Evolutionary conservation across 768 basidiomycete species (phyloP).

Genomic region (Tricholoma flavovirens): DNA sequence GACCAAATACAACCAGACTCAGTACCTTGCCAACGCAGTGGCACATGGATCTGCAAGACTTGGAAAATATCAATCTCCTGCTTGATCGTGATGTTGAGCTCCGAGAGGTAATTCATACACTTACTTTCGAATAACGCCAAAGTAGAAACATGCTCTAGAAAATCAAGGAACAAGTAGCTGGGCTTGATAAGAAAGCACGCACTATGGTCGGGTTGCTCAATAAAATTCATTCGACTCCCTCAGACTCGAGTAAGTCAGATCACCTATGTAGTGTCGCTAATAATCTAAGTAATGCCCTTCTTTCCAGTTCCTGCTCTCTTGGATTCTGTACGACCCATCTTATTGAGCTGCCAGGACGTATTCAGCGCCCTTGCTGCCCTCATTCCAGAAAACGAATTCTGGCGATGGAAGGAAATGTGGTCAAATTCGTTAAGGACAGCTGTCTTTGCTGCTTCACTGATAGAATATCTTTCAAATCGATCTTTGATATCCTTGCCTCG

Average conservation of each 20-base stretch:
- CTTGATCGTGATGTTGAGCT: constrained; percentile 61
- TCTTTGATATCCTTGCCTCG: constrained; percentile 52
- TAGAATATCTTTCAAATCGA: constrained; percentile 57
- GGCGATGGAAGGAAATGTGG: constrained; percentile 87
- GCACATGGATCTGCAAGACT: constrained; percentile 51
- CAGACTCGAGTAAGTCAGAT: constrained; percentile 42
- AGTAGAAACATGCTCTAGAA: constrained; percentile 39
- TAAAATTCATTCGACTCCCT: constrained; percentile 72
- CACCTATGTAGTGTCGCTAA: not conserved
- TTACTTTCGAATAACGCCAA: not conserved
- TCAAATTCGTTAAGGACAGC: constrained; percentile 59
- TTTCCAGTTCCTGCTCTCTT: constrained; percentile 54
- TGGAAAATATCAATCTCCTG: constrained; percentile 51
- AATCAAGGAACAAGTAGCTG: constrained; percentile 71
- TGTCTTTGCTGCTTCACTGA: constrained; percentile 59
- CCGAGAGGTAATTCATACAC: constrained; percentile 47
- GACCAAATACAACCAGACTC: not conserved
- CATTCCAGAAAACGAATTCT: constrained; percentile 68
- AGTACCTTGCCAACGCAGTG: not conserved
- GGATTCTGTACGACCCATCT: constrained; percentile 47
- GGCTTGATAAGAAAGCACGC: constrained; percentile 71
- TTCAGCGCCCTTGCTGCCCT: constrained; percentile 47
- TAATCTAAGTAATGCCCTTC: constrained; percentile 1
- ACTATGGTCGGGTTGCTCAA: constrained; percentile 70
- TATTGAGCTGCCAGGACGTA: constrained; percentile 49